phyloP scores from a whole-genome alignment of 257 asterid genomes.

The Paulownia fortunei region DNA sequence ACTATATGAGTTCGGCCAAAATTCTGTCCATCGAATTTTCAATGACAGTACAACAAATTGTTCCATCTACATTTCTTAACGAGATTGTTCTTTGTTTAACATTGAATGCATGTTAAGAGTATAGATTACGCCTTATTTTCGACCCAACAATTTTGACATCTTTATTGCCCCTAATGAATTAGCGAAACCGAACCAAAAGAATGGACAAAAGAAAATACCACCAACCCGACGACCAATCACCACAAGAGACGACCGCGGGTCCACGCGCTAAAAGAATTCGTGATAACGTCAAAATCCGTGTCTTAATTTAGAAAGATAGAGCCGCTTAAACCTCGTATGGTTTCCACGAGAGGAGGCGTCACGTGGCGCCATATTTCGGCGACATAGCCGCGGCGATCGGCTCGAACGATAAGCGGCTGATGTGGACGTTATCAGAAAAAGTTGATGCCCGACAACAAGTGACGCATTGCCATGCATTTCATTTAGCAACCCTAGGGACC shows the following conservation, averaged over 20 bases:
- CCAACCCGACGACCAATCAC: background rate
- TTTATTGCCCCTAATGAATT: too few species aligned
- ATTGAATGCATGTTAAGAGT: too few species aligned
- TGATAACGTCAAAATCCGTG: background rate
- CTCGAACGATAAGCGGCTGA: constrained; percentile 33
- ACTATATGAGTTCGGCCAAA: too few species aligned
- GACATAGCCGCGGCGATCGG: background rate
- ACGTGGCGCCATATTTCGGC: constrained; percentile 25
- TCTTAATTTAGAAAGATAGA: constrained; percentile 8
- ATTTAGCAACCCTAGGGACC: too few species aligned
- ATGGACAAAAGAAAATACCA: background rate
- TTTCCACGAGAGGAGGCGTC: background rate
- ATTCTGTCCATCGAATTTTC: too few species aligned
- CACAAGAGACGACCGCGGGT: background rate
- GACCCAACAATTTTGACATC: background rate
- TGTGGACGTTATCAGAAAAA: background rate
- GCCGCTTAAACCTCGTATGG: constrained; percentile 32
- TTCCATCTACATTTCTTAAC: too few species aligned
- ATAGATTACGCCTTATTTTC: too few species aligned
- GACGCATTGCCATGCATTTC: too few species aligned
- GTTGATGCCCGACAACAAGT: background rate
- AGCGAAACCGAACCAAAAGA: too few species aligned
- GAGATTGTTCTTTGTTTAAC: too few species aligned
- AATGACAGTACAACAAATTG: too few species aligned
- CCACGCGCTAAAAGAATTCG: constrained; percentile 15